These are phyloP conservation scores for Ogataea wickerhamii DNA, from an alignment of 805 yeast genomes.

Conservation along the genomic window DNA sequence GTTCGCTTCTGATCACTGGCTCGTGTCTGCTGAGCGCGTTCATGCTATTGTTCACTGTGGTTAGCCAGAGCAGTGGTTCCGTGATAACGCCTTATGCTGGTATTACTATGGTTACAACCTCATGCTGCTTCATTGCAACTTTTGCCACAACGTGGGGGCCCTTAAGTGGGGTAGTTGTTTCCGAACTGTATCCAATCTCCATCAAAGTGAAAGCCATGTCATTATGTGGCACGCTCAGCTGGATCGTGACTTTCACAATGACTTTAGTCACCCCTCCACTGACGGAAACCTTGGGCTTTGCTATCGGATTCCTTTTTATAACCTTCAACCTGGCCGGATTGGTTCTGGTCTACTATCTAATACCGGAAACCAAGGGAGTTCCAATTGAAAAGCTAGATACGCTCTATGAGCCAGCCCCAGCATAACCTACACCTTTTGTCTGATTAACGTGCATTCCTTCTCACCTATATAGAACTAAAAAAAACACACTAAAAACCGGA, in stretches of 20 bases:
- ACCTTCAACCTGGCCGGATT: constrained; percentile 19
- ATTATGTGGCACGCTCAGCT: constrained; percentile 59
- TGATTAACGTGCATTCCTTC: neutral
- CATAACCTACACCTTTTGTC: neutral
- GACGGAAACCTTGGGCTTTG: constrained; percentile 57
- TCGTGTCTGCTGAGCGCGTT: constrained; percentile 46
- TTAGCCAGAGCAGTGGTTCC: constrained; percentile 45
- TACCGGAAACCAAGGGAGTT: constrained; percentile 33
- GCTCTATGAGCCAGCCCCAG: constrained; percentile 13
- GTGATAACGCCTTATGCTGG: constrained; percentile 40
- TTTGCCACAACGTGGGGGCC: constrained; percentile 79
- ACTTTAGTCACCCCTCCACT: constrained; percentile 69
- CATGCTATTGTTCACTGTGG: constrained; percentile 53
- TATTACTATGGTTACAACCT: constrained; percentile 54
- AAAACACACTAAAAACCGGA: constrained; percentile 1
- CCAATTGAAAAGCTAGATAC: constrained; percentile 23
- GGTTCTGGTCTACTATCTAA: constrained; percentile 24
- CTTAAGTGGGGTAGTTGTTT: constrained; percentile 58
- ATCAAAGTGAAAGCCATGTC: constrained; percentile 52
- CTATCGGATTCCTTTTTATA: constrained; percentile 58
- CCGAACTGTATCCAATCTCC: constrained; percentile 62
- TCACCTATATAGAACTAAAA: constrained; percentile 1
- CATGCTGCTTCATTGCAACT: constrained; percentile 52
- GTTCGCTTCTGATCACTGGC: constrained; percentile 44
- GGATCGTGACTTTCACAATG: constrained; percentile 62